Evolutionary conservation across 495 filamentous ascomycete genomes (phyloP).

Genomic region (Xylaria sp.): DNA sequence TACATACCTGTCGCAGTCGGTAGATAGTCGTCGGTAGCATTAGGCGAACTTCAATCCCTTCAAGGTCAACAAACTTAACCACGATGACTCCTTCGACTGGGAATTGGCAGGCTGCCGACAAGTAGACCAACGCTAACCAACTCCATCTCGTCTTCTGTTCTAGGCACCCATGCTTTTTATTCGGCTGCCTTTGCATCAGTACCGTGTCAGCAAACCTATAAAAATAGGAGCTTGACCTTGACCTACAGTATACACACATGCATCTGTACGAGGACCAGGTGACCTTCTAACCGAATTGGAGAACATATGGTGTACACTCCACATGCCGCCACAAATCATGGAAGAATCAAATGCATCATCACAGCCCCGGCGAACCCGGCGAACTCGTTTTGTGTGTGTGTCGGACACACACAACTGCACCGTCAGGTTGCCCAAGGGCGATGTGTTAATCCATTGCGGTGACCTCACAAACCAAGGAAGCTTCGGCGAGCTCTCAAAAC

Average conservation of each 20-base stretch:
- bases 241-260: neutral
- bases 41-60: neutral
- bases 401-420: constrained; percentile 87
- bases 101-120: neutral
- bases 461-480: constrained; percentile 86
- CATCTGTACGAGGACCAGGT: neutral
- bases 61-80: neutral
- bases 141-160: neutral
- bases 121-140: neutral
- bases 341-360: neutral
- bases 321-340: constrained; percentile 7
- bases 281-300: neutral
- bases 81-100: neutral
- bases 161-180: neutral
- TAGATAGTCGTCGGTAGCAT: neutral
- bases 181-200: neutral
- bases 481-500: constrained; percentile 61
- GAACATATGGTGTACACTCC: neutral
- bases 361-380: constrained; percentile 28
- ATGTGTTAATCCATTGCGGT: constrained; percentile 90
- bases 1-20: neutral
- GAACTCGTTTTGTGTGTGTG: constrained; percentile 67
- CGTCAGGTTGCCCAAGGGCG: constrained; percentile 74
- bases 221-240: neutral
- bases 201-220: neutral